A percentile compares a stretch with the other conserved stretches of the same genome.
These are phyloP conservation scores for Termitomyces sp. DNA, from an alignment of 768 basidiomycete genomes.

Conservation along the genomic window DNA sequence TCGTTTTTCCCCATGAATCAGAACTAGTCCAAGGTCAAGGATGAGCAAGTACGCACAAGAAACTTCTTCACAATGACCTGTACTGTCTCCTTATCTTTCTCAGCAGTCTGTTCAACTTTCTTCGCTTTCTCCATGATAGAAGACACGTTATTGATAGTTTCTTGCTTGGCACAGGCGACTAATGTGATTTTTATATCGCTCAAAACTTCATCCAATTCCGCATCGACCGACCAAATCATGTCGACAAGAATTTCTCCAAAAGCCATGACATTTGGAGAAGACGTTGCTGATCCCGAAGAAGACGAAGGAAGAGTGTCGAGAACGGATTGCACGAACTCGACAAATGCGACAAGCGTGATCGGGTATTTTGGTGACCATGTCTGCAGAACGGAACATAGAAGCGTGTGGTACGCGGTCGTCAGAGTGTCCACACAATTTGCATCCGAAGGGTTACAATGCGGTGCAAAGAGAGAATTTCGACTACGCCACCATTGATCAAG, in stretches of 20 bases:
- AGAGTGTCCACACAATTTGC: constrained; percentile 49
- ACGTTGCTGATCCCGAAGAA: constrained; percentile 50
- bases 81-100: constrained; percentile 60
- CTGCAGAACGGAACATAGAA: constrained; percentile 52
- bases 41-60: constrained; percentile 38
- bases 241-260: constrained; percentile 76
- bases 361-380: constrained; percentile 47
- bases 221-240: constrained; percentile 77
- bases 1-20: background rate
- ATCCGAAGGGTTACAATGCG: constrained; percentile 57
- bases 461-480: constrained; percentile 52
- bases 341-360: constrained; percentile 45
- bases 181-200: constrained; percentile 45
- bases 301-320: constrained; percentile 63
- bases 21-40: background rate
- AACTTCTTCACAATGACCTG: constrained; percentile 54
- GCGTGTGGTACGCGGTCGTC: constrained; percentile 63
- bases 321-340: constrained; percentile 61
- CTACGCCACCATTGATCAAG: constrained; percentile 29
- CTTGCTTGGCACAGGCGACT: constrained; percentile 28
- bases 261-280: constrained; percentile 33
- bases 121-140: constrained; percentile 30
- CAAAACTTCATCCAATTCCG: constrained; percentile 67
- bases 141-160: constrained; percentile 14
- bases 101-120: constrained; percentile 46